Percentiles rank a stretch among this genome's conserved stretches.
phyloP scores from a whole-genome alignment of 2,329 filamentous ascomycete species.

The Sporothrix schenckii region DNA sequence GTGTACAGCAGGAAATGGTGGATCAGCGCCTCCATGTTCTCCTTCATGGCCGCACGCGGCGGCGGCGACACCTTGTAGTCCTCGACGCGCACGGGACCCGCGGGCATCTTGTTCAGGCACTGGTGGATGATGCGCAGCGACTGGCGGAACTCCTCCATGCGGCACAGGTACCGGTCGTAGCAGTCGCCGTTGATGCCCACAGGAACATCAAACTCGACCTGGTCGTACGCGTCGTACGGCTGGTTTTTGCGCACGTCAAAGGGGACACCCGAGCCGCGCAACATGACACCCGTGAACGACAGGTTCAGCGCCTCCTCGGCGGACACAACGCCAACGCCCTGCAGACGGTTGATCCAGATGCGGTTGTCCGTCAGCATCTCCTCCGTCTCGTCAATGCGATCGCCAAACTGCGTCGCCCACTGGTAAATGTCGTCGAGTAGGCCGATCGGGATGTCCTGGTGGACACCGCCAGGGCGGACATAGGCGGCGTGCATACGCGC shows the following conservation, averaged over 20 bases:
- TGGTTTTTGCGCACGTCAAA: conserved; percentile 97
- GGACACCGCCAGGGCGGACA: conserved; percentile 92
- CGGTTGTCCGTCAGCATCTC: conserved; percentile 99
- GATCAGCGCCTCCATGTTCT: conserved; percentile 99
- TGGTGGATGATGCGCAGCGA: conserved; percentile 98
- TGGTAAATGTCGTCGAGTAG: conserved; percentile 99
- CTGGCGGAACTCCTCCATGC: conserved; percentile 99
- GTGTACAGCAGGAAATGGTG: conserved; percentile 99
- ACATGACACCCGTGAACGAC: conserved; percentile 96
- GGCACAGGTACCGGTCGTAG: conserved; percentile 98
- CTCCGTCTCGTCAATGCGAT: conserved; percentile 98
- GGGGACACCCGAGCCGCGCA: conserved; percentile 91
- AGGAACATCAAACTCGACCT: conserved; percentile 97
- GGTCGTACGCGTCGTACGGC: conserved; percentile 95
- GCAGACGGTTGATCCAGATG: conserved; percentile 94
- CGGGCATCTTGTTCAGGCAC: conserved; percentile 98
- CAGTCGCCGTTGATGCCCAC: conserved; percentile 97
- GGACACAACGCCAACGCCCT: conserved; percentile 86
- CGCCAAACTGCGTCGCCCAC: conserved; percentile 98
- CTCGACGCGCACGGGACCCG: conserved; percentile 90
- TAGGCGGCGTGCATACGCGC: conserved; percentile 97
- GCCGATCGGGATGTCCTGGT: conserved; percentile 90
- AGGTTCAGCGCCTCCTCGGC: conserved; percentile 96
- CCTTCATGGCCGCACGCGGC: conserved; percentile 98
- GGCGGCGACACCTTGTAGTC: conserved; percentile 98